phyloP scores from a whole-genome alignment of 345 rosid genomes.

The Gossypium sturtianum region DNA sequence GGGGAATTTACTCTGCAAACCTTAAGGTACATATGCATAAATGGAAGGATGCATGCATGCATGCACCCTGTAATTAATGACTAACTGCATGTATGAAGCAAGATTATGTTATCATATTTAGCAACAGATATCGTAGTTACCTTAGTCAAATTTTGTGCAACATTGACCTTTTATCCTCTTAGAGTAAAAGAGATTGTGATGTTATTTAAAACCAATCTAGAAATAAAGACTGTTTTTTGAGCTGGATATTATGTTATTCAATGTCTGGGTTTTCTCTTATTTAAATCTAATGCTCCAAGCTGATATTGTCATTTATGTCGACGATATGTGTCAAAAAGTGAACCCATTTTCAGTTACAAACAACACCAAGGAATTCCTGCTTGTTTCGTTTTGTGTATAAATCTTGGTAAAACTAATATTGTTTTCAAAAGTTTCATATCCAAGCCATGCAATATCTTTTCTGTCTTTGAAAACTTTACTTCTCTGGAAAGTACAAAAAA shows the following conservation, averaged over 20 bases:
- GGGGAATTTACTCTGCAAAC: slow-evolving; percentile 47
- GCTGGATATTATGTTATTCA: neutral
- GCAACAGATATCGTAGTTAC: neutral
- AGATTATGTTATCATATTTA: neutral
- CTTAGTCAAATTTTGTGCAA: neutral
- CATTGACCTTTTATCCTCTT: neutral
- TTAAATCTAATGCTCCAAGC: neutral
- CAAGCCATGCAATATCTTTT: neutral
- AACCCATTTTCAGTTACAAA: neutral
- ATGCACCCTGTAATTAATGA: neutral
- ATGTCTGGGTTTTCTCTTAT: neutral
- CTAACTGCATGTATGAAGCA: neutral
- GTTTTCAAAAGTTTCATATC: neutral
- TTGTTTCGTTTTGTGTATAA: neutral
- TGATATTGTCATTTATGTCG: neutral
- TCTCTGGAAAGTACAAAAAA: neutral
- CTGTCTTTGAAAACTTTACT: neutral
- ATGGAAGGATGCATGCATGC: neutral
- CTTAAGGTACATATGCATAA: slow-evolving; percentile 30
- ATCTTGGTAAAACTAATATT: neutral
- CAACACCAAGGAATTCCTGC: too few relatives aligned
- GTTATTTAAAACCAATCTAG: neutral
- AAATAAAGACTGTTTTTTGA: neutral
- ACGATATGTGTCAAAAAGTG: neutral
- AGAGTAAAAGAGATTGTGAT: neutral